Base-by-base conservation (phyloP, 441 rosid species). In the Oxalis stricta region DNA sequence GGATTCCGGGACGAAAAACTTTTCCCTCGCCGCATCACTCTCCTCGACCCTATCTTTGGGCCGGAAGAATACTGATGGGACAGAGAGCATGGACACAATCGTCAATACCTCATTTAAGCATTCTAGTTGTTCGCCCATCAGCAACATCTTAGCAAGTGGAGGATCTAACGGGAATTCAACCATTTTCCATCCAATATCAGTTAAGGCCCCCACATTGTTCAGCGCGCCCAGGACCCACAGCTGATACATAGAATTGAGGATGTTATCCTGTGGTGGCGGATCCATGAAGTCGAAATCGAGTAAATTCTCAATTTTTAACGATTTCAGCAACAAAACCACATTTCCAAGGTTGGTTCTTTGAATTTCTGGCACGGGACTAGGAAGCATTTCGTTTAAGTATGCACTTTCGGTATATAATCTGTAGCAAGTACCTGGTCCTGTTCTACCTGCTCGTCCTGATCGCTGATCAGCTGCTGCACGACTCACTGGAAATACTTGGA, bases 381-480 rank as follows among this genome's bases (percentile, higher is more conserved):
- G 58, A 53, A 91, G 65, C 99, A 91, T 66, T 57, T 91, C 99
- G 48, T 83, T 79, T 37, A 81, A 64, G 58, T 83, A 91, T 0
- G 99, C 99, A 52, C 69, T 91, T 52, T 91, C 99, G 0, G 95
- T 86, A 52, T 78, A 91, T 17, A 91, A 77, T 59, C 99, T 70
- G 48, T 91, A 91, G 63, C 96, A 91, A 13, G 96, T 81, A 37
- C 99, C 99, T 0, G 96, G 99, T 45, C 96, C 98, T 23, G 96
- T 91, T 71, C 98, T 77, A 48, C 97, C 97, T 38, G 95, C 97
- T 43, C 97, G 86, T 53, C 97, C 97, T 17, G 96, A 77, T 42
- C 93, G 96, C 62, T 91, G 98, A 52, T 91, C 94, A 33, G 98
- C 79, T 44, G 95, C 96, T 23, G 98, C 96, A 39, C 87, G 96